phyloP scores from a whole-genome alignment of 768 basidiomycete genomes.

The Leccinum sublutescens region DNA sequence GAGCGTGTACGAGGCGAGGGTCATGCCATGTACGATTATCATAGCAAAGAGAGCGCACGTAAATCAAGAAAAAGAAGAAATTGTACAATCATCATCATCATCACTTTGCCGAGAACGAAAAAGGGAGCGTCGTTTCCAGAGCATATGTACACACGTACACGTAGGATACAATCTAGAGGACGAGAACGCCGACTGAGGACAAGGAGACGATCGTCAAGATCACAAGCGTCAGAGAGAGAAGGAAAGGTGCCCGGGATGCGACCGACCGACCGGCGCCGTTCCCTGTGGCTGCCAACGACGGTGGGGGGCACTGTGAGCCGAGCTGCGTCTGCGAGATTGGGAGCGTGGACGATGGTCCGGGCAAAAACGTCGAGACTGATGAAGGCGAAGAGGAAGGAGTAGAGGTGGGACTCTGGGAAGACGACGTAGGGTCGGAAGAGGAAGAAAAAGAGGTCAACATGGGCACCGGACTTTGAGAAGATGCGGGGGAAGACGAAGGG shows the following conservation, averaged over 20 bases:
- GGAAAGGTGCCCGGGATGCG: constrained; percentile 10
- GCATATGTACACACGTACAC: not conserved
- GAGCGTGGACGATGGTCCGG: constrained; percentile 1
- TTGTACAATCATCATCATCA: not conserved
- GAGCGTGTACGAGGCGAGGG: not conserved
- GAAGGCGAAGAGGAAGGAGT: not conserved
- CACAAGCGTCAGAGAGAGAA: constrained; percentile 15
- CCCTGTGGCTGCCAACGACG: not conserved
- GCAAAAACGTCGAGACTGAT: not conserved
- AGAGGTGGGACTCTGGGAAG: not conserved
- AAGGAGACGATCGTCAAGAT: constrained; percentile 27
- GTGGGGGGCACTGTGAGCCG: constrained; percentile 25
- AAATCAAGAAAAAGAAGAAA: not conserved
- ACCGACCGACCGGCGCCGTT: constrained; percentile 9
- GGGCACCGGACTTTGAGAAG: constrained; percentile 1
- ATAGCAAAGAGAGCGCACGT: not conserved
- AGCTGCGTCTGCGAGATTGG: constrained; percentile 20
- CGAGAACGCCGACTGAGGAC: constrained; percentile 25
- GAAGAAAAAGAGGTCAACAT: not conserved
- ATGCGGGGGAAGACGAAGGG: not conserved
- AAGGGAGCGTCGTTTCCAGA: not conserved
- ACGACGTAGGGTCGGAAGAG: not conserved
- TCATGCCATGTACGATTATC: not conserved
- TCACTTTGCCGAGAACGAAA: not conserved
- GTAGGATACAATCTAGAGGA: constrained; percentile 19